Conservation (phyloP, 2,329 filamentous ascomycete species). For the Colletotrichum sp. region DNA sequence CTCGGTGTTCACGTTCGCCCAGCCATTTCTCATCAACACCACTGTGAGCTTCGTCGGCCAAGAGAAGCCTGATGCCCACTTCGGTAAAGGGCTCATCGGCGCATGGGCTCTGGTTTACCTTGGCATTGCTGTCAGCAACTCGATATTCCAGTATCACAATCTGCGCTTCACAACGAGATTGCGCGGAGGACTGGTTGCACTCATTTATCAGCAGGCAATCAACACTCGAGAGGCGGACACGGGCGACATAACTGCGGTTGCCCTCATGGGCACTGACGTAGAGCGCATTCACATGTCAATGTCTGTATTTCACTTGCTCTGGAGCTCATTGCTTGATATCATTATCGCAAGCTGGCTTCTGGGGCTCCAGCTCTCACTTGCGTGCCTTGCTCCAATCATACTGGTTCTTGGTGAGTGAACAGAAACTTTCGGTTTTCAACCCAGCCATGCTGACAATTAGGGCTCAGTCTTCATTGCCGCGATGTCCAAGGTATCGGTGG, state of each 20-base stretch:
- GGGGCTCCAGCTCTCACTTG: constrained; percentile 29
- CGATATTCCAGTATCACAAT: constrained; percentile 28
- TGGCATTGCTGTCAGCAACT: constrained; percentile 31
- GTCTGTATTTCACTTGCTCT: constrained; percentile 29
- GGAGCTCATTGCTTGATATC: constrained; percentile 31
- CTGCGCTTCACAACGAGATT: constrained; percentile 26
- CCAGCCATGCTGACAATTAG: accelerated
- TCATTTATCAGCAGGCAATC: constrained; percentile 28
- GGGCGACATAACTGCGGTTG: constrained; percentile 30
- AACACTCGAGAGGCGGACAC: constrained; percentile 25
- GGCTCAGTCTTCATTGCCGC: constrained; percentile 23
- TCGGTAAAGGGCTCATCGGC: constrained; percentile 32
- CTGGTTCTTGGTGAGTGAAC: constrained; percentile 21
- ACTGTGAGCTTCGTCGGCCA: constrained; percentile 25
- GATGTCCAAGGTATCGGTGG: constrained; percentile 21
- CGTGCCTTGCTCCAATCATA: constrained; percentile 28
- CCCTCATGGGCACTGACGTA: constrained; percentile 38
- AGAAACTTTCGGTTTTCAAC: background rate
- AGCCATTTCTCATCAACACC: constrained; percentile 33
- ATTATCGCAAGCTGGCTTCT: constrained; percentile 33
- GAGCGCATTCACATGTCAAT: constrained; percentile 31
- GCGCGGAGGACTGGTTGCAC: constrained; percentile 25
- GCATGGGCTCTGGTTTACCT: constrained; percentile 35
- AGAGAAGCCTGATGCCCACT: constrained; percentile 8
- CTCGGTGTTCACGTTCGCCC: constrained; percentile 31